A percentile compares a stretch with the other conserved stretches of the same genome.
These are phyloP conservation scores for Cenchrus fungigraminus DNA, from an alignment of 176 grass and related monocot species.

Conservation along the genomic window DNA sequence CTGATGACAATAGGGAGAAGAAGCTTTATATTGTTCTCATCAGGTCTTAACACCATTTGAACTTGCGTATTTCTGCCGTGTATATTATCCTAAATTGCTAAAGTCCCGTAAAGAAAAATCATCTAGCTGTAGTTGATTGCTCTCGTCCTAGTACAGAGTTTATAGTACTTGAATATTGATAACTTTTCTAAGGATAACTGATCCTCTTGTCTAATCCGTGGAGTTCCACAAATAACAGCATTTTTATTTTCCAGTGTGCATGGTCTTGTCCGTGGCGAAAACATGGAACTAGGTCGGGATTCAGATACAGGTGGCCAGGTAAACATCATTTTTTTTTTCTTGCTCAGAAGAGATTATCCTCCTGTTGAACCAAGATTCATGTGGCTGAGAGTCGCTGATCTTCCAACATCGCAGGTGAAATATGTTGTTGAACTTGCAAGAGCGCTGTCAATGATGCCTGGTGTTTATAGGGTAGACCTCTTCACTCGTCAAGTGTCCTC, in stretches of 20 bases:
- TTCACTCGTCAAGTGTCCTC: conserved; percentile 96
- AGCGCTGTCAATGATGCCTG: conserved; percentile 91
- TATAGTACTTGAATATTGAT: neutral
- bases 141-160: neutral
- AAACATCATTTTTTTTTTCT: conserved; percentile 27
- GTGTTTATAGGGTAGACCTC: conserved; percentile 88
- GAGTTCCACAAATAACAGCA: neutral
- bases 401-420: conserved; percentile 62
- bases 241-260: conserved; percentile 67
- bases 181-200: neutral
- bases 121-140: neutral
- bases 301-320: conserved; percentile 98
- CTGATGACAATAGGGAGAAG: conserved; percentile 84
- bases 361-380: neutral
- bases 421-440: conserved; percentile 95
- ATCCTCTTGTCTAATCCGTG: neutral
- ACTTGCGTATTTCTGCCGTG: neutral
- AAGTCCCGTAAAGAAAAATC: neutral
- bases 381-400: neutral
- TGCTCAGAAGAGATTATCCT: neutral
- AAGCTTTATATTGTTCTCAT: conserved; percentile 95
- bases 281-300: conserved; percentile 97
- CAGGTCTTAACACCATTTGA: conserved; percentile 45
- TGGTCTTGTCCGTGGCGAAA: conserved; percentile 90
- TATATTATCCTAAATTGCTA: neutral